Base-by-base conservation (phyloP, 1,284 basidiomycete genomes). In the Xerocomus cyaneibrunnescens region DNA sequence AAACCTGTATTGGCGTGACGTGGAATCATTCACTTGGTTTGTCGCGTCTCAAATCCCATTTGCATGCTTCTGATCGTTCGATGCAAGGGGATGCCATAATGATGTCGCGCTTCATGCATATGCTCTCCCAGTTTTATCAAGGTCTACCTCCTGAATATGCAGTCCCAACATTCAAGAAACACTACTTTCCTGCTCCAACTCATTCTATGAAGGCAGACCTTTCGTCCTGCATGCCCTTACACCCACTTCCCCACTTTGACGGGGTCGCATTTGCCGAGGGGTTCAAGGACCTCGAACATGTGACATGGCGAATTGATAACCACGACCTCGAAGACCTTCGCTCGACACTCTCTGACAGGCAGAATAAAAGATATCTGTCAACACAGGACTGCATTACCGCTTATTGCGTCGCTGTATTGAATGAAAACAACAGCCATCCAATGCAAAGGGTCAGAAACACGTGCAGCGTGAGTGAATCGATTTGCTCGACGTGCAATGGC, bases 311-410 rank as follows among this genome's bases (percentile, higher is more conserved):
- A 3, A 30, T 65, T 14, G 37, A 47, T n/a, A n/a, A 32, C 7
- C 32, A 44, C 9, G 54, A 61, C 9, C 17, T 45, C 40, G 6
- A 34, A 6, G 44, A 40, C 3, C 57, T 69, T 40, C 61, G 59
- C 14, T 50, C 48, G 28, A 30, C 21, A 23, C 48, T 67, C 6
- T 50, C 50, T n/a, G 9, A 39, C 23, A 45, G 7, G 25, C 36
- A 41, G 27, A 35, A 36, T 21, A 45, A 36, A 13, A 16, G 7
- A 14, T 55, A 43, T 37, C 46, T 72, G 14, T 59, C 58, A 3
- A 51, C 51, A 7, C 70, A 72, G 9, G 72, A 73, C 41, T 66
- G 67, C 46, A 56, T 73, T 42, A 62, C 60, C 0, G 71, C 72
- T 16, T 69, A 65, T 47, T 21, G 72, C 8, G 57, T 65, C n/a